Percentiles rank a stretch among this genome's conserved stretches.
Conservation (phyloP, 2,329 filamentous ascomycete genomes). For the Fusarium scirpi region DNA sequence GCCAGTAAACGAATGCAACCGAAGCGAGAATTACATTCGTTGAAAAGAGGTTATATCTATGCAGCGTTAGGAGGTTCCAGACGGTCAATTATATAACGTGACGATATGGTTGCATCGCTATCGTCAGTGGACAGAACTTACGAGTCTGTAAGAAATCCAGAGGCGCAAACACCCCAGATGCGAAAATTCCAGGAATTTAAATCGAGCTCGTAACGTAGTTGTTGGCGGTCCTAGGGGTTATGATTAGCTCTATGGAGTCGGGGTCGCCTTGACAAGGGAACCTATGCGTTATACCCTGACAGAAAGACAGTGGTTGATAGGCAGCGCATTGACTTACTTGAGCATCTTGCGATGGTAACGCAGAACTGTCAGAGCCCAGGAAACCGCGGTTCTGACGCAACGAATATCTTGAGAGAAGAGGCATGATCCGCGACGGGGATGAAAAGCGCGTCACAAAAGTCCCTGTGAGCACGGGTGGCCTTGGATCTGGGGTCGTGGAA, state of each 20-base stretch:
- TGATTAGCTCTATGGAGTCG: conserved; percentile 24
- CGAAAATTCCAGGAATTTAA: conserved; percentile 67
- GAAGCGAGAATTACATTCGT: conserved; percentile 67
- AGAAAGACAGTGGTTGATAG: conserved; percentile 3
- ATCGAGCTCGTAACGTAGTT: conserved; percentile 65
- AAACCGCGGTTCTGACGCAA: conserved; percentile 62
- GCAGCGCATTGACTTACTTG: conserved; percentile 54
- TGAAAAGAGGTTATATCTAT: conserved; percentile 66
- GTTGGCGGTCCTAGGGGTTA: conserved; percentile 59
- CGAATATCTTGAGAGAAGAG: conserved; percentile 46
- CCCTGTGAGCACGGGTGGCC: conserved; percentile 27
- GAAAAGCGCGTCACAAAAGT: conserved; percentile 38
- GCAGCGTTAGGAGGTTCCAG: neutral
- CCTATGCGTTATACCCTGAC: conserved; percentile 14
- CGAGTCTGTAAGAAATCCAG: conserved; percentile 66
- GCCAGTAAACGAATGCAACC: conserved; percentile 65
- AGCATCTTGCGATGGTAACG: conserved; percentile 61
- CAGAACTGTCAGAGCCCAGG: conserved; percentile 63
- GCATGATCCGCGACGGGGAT: conserved; percentile 45
- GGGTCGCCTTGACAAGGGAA: conserved; percentile 19
- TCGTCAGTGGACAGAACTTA: conserved; percentile 47
- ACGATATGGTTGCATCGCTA: neutral
- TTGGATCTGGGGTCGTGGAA: conserved; percentile 10
- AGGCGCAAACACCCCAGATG: conserved; percentile 67
- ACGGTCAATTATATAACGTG: neutral